Conservation (phyloP, 1,284 basidiomycete species). For the Ceratobasidium theobromae region DNA sequence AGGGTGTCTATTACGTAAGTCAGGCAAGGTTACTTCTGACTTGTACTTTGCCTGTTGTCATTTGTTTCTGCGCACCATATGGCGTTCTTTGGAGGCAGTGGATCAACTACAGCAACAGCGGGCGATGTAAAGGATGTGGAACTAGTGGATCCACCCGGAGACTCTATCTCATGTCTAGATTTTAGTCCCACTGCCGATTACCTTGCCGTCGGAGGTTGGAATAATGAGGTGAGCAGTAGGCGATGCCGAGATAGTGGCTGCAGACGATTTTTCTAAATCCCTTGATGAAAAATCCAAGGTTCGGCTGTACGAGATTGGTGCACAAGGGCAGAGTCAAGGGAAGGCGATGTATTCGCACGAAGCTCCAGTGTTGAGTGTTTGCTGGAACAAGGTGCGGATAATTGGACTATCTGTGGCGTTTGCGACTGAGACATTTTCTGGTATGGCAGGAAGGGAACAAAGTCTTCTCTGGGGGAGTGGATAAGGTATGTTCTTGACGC, state of each 20-base stretch:
- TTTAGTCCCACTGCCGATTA: conserved; percentile 68
- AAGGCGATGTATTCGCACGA: conserved; percentile 70
- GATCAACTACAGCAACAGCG: not conserved
- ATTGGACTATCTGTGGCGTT: not conserved
- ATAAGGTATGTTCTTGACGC: conserved; percentile 52
- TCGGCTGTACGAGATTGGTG: conserved; percentile 57
- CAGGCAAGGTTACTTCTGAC: no score
- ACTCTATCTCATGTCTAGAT: conserved; percentile 58
- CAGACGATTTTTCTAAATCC: not conserved
- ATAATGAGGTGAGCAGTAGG: conserved; percentile 61
- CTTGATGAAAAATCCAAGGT: conserved; percentile 42
- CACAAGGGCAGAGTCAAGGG: conserved; percentile 44
- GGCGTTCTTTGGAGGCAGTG: conserved; percentile 27
- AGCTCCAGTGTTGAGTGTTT: conserved; percentile 77
- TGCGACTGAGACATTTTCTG: not conserved
- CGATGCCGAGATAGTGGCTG: not conserved
- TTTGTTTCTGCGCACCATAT: conserved; percentile 19
- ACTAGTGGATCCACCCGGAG: conserved; percentile 21
- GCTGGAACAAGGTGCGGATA: conserved; percentile 67
- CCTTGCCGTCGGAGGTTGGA: conserved; percentile 76
- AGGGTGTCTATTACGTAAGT: not conserved
- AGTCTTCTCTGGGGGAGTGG: conserved; percentile 82
- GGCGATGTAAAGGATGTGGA: conserved; percentile 11
- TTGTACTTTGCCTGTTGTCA: not conserved
- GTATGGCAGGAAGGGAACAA: conserved; percentile 66